phyloP scores from a whole-genome alignment of 805 yeast genomes.

The Teunomyces kruisii region DNA sequence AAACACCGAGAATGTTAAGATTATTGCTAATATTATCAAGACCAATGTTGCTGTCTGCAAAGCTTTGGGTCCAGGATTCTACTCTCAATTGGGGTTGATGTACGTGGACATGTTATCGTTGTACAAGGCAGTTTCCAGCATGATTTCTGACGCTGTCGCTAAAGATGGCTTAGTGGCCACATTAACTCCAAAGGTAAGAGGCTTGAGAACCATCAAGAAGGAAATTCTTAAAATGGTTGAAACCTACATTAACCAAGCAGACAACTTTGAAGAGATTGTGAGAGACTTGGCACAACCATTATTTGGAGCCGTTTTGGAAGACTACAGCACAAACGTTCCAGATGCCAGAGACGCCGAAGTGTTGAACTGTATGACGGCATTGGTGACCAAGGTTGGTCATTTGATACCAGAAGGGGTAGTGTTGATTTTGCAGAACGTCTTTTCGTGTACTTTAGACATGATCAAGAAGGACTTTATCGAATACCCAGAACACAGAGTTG shows the following conservation, averaged over 20 bases:
- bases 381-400: constrained; percentile 83
- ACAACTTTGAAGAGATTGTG: constrained; percentile 80
- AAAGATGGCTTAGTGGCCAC: constrained; percentile 85
- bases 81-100: constrained; percentile 81
- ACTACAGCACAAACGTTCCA: constrained; percentile 84
- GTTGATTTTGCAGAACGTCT: constrained; percentile 81
- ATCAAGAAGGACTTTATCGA: constrained; percentile 93
- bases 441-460: constrained; percentile 93
- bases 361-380: constrained; percentile 87
- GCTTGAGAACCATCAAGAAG: constrained; percentile 92
- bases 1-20: constrained; percentile 83
- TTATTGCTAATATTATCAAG: constrained; percentile 89
- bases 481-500: constrained; percentile 97
- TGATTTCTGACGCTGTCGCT: constrained; percentile 80
- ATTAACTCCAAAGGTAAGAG: constrained; percentile 91
- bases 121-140: constrained; percentile 82
- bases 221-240: constrained; percentile 89
- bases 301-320: constrained; percentile 82
- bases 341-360: constrained; percentile 99
- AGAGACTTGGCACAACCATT: constrained; percentile 79
- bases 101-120: constrained; percentile 87
- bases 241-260: constrained; percentile 84
- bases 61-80: constrained; percentile 90
- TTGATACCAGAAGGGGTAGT: constrained; percentile 89
- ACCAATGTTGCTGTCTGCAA: constrained; percentile 94